Percentiles rank a stretch among this genome's conserved stretches.
Conservation (phyloP, 129 eudicot species). For the Flaveria sonorensis region DNA sequence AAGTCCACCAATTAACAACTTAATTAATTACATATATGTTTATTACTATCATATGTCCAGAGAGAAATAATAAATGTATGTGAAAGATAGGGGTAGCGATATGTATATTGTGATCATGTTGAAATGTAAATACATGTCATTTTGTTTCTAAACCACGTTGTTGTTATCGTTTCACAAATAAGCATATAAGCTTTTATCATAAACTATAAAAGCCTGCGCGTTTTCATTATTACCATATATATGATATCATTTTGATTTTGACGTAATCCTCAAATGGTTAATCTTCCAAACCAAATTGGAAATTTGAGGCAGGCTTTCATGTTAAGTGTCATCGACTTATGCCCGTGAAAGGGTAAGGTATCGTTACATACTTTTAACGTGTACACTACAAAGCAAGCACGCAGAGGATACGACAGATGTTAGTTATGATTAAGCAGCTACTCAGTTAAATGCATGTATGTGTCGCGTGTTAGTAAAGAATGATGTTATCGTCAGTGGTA, state of each 20-base stretch:
- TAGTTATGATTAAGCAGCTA: background rate
- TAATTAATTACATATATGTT: no score
- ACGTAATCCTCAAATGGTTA: background rate
- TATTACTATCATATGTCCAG: no score
- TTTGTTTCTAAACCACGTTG: constrained; percentile 15
- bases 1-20: no score
- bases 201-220: constrained; percentile 35
- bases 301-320: constrained; percentile 15
- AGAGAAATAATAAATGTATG: background rate
- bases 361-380: background rate
- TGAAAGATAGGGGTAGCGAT: no score
- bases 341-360: constrained; percentile 12
- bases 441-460: background rate
- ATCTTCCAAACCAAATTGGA: constrained; percentile 1
- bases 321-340: constrained; percentile 15
- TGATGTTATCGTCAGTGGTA: background rate
- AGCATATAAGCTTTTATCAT: constrained; percentile 37
- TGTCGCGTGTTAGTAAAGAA: background rate
- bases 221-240: constrained; percentile 17
- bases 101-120: background rate
- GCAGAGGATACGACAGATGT: background rate
- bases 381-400: no score
- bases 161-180: constrained; percentile 40
- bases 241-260: constrained; percentile 1
- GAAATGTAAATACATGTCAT: no score